Evolutionary conservation across 768 basidiomycete genomes (phyloP).

Genomic region (Xanthoconium purpureum): DNA sequence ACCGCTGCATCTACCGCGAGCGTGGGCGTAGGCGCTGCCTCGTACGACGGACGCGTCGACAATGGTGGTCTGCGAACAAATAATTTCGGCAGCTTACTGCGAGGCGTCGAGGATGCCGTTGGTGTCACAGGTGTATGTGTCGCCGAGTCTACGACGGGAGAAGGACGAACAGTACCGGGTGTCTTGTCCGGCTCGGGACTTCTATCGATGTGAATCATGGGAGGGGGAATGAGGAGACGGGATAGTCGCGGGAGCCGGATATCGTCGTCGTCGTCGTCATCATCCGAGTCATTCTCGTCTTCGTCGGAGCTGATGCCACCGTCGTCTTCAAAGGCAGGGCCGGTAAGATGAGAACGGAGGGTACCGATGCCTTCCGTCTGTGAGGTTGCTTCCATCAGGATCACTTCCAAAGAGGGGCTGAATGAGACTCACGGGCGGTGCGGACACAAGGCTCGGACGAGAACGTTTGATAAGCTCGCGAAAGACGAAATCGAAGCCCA

Average conservation of each 20-base stretch:
- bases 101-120: conserved; percentile 22
- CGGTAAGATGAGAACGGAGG: conserved; percentile 56
- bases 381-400: neutral
- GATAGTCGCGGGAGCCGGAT: conserved; percentile 28
- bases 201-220: conserved; percentile 18
- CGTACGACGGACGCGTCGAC: conserved; percentile 32
- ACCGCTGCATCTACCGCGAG: neutral
- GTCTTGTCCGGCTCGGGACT: conserved; percentile 15
- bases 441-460: conserved; percentile 65
- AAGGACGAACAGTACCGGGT: conserved; percentile 24
- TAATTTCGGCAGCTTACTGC: conserved; percentile 32
- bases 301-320: conserved; percentile 64
- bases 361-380: conserved; percentile 89
- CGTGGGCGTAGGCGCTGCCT: conserved; percentile 10
- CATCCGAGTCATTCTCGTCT: conserved; percentile 35
- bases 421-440: conserved; percentile 63
- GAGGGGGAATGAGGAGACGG: conserved; percentile 24
- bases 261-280: conserved; percentile 30
- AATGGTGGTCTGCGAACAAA: conserved; percentile 35
- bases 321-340: conserved; percentile 68
- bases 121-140: conserved; percentile 28
- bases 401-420: neutral
- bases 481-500: conserved; percentile 61
- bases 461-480: conserved; percentile 60
- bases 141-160: conserved; percentile 19